Base-by-base conservation (phyloP, 441 rosid genomes). In the Jatropha multifida region DNA sequence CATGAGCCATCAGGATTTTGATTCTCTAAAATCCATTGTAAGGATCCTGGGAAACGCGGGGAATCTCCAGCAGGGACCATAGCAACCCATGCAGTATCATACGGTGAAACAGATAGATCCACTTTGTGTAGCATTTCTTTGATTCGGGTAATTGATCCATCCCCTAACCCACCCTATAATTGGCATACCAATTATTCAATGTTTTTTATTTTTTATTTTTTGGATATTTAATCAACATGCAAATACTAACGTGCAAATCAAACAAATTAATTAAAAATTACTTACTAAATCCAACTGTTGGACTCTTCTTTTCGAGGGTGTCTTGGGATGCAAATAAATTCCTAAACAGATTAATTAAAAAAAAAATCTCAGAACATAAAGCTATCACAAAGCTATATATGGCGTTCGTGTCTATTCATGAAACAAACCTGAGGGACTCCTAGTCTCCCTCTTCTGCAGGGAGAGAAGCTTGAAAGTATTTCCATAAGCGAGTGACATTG, bases 1-100 rank as follows among this genome's bases (percentile, higher is more conserved):
- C 98, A 93, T 46, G 97, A 91, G 27, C 98, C 98, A 79, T 93
- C 92, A 4, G 65, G 65, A 4, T 78, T 83, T 80, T 93, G 98
- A 78, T 92, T 88, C 9, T 87, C 89, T 81, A 88, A 63, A 70
- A 93, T 77, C 98, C 98, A 93, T 23, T 77, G 79, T 74, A 85
- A 38, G 61, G 92, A 85, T 66, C 82, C 79, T 7, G 94, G 98
- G 82, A 93, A 93, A 78, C 80, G 42, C 0, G 79, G 78, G 17
- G 92, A 87, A 73, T 62, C 77, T 0, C 42, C 65, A n/a, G 65
- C 40, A 3, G 93, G 95, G 58, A 87, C 85, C 98, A 91, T 93
- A 32, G 98, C 94, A n/a, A 90, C 90, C 95, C 97, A 91, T 46
- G 94, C 94, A 77, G 94, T 93, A 81, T 93, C 98, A 63, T 90